Evolutionary conservation across 306 rosid species (phyloP).

Genomic region (Fragaria nilgerrensis): DNA sequence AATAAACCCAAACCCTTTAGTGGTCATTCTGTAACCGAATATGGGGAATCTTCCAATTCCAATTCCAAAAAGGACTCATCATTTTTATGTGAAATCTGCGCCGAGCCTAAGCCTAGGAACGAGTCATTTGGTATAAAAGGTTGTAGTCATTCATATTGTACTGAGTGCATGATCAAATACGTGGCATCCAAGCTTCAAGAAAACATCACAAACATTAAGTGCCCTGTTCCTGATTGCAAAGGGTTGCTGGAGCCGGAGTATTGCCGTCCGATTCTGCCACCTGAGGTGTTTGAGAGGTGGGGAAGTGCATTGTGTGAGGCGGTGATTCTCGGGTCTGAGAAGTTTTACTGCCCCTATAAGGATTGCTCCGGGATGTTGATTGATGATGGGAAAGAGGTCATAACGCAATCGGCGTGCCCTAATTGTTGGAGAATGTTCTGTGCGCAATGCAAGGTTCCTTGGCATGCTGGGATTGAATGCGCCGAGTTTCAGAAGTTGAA

Average conservation of each 20-base stretch:
- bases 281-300: slow-evolving; percentile 45
- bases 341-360: slow-evolving; percentile 46
- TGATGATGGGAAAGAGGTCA: slow-evolving; percentile 1
- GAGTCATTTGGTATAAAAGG: slow-evolving; percentile 21
- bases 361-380: slow-evolving; percentile 50
- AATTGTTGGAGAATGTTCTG: slow-evolving; percentile 54
- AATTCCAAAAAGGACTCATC: background rate
- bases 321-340: slow-evolving; percentile 13
- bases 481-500: slow-evolving; percentile 27
- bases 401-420: slow-evolving; percentile 46
- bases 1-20: background rate
- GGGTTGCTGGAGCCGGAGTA: slow-evolving; percentile 34
- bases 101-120: slow-evolving; percentile 20
- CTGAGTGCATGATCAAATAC: slow-evolving; percentile 47
- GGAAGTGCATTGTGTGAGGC: slow-evolving; percentile 40
- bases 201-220: slow-evolving; percentile 25
- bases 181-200: slow-evolving; percentile 49
- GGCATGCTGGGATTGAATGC: slow-evolving; percentile 50
- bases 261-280: slow-evolving; percentile 39
- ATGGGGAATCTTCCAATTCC: slow-evolving; percentile 16
- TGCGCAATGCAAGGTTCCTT: slow-evolving; percentile 43
- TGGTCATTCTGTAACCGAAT: slow-evolving; percentile 2
- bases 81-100: slow-evolving; percentile 34
- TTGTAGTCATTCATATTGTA: slow-evolving; percentile 53
- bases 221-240: slow-evolving; percentile 47